Percentiles rank a stretch among this genome's conserved stretches.
Evolutionary conservation across 306 rosid species (phyloP).

Genomic region (Ormosia emarginata): DNA sequence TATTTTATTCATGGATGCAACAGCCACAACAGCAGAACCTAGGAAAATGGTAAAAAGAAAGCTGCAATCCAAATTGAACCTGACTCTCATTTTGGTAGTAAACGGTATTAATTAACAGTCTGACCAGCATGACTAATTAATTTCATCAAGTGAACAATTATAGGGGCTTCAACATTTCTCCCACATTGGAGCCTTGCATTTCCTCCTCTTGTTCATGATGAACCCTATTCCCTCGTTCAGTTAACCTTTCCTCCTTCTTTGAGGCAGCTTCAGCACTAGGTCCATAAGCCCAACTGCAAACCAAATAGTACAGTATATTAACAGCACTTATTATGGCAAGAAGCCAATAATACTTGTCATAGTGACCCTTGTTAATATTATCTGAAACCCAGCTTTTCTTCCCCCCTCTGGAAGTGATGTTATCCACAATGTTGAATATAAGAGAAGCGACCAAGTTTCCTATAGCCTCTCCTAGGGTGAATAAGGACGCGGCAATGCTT

Average conservation of each 20-base stretch:
- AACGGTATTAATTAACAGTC: neutral
- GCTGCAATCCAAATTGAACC: neutral
- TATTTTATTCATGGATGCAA: neutral
- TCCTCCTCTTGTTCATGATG: conserved; percentile 15
- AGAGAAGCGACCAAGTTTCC: conserved; percentile 51
- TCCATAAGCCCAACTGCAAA: conserved; percentile 70
- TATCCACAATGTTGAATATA: conserved; percentile 40
- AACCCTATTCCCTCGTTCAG: conserved; percentile 6
- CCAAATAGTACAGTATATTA: conserved; percentile 37
- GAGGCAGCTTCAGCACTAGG: conserved; percentile 29
- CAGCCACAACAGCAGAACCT: neutral
- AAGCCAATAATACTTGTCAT: conserved; percentile 58
- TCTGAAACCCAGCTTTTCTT: conserved; percentile 57
- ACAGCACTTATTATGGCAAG: conserved; percentile 39
- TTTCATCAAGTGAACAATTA: neutral
- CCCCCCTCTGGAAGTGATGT: conserved; percentile 49
- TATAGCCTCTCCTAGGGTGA: conserved; percentile 45
- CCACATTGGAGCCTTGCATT: neutral
- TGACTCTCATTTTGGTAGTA: neutral
- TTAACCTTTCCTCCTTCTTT: conserved; percentile 18
- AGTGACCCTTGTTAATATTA: conserved; percentile 48
- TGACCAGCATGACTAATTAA: neutral
- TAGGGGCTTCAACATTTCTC: neutral
- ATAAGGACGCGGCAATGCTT: conserved; percentile 53
- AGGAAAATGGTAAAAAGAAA: neutral